A percentile compares a stretch with the other conserved stretches of the same genome.
Evolutionary conservation across 441 rosid genomes (phyloP).

Genomic region (Metrosideros polymorpha): DNA sequence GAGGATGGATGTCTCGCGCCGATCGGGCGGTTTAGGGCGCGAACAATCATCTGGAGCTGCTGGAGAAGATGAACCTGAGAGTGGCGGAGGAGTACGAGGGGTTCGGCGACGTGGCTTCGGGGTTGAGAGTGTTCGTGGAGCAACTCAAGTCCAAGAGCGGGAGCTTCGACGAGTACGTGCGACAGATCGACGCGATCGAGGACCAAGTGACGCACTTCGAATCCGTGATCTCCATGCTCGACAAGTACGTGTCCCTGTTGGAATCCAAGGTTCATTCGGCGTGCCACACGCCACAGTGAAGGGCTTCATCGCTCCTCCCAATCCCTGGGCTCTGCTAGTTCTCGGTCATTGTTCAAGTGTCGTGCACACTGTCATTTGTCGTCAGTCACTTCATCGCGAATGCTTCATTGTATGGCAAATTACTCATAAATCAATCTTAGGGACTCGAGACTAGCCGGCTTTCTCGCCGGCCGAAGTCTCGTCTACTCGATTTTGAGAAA

Average conservation of each 20-base stretch:
- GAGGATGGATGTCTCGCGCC: neutral
- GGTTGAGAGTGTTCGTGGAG: slow-evolving; percentile 66
- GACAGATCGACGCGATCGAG: slow-evolving; percentile 69
- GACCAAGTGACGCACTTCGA: slow-evolving; percentile 71
- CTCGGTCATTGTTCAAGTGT: neutral
- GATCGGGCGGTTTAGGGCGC: slow-evolving; percentile 34
- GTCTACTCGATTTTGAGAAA: neutral
- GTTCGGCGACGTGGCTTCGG: slow-evolving; percentile 71
- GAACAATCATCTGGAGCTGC: slow-evolving; percentile 46
- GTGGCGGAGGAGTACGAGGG: slow-evolving; percentile 62
- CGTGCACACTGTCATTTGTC: neutral
- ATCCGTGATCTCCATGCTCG: slow-evolving; percentile 74
- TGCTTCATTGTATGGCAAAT: neutral
- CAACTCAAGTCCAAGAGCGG: slow-evolving; percentile 61
- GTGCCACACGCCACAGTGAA: slow-evolving; percentile 18
- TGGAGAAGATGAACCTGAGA: slow-evolving; percentile 81
- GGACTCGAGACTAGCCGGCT: neutral
- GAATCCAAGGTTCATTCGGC: slow-evolving; percentile 58
- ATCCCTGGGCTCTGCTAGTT: neutral
- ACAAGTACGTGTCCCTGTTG: slow-evolving; percentile 53
- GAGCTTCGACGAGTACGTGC: slow-evolving; percentile 55
- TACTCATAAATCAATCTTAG: neutral
- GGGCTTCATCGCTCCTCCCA: neutral
- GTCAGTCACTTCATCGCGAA: neutral
- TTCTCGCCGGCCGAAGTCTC: neutral